phyloP scores from a whole-genome alignment of 2,329 filamentous ascomycete species.

The Dendryphion nanum region DNA sequence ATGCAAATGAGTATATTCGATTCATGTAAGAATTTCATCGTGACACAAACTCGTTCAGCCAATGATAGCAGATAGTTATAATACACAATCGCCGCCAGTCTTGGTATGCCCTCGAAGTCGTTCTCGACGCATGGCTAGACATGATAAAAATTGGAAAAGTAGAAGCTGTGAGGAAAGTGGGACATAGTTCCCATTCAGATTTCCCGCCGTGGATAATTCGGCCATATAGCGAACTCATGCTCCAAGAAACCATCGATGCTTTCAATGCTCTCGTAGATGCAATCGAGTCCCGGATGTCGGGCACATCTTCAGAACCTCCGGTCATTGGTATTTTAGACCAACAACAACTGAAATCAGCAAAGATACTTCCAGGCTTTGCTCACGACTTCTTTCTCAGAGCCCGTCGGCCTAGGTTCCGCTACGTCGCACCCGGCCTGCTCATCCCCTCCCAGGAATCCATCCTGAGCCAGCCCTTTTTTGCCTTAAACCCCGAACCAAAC shows the following conservation, averaged over 20 bases:
- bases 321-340: no score
- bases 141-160: constrained; percentile 11
- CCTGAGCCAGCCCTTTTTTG: no score
- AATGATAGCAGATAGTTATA: no score
- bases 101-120: constrained; percentile 9
- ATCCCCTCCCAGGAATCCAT: background rate
- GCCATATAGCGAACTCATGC: background rate
- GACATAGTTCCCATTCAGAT: background rate
- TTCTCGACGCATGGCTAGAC: constrained; percentile 8
- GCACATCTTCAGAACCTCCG: no score
- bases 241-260: background rate
- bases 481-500: no score
- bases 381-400: background rate
- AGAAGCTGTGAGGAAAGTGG: background rate
- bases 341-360: background rate
- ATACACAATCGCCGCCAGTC: constrained; percentile 6
- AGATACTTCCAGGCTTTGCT: background rate
- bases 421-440: background rate
- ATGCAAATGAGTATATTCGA: no score
- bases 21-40: no score
- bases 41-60: no score
- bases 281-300: background rate
- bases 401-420: background rate
- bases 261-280: background rate
- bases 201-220: background rate